Base-by-base conservation (phyloP, 1,284 basidiomycete genomes). In the Exobasidium cylindrosporum region DNA sequence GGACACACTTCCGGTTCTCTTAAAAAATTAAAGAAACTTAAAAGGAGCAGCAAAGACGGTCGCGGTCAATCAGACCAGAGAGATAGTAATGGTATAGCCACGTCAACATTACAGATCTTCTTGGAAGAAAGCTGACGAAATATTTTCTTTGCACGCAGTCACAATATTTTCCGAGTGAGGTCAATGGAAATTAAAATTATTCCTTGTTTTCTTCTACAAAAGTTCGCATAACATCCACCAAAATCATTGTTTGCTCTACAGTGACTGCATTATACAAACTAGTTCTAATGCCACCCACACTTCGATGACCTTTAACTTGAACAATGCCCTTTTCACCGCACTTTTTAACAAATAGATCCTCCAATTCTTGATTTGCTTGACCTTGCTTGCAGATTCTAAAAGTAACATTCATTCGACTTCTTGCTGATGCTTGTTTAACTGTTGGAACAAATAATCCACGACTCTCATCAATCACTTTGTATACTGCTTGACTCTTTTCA, bases 201-300 rank as follows among this genome's bases (percentile, higher is more conserved):
- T n/a, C n/a, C n/a, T n/a, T n/a, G n/a, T n/a, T n/a, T n/a, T 50
- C 13, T 50, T 23, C 21, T 4, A 28, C 26, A 60, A 84, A 84
- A 10, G 75, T 69, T 40, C 79, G 69, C 78, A 86, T 84, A 67
- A 84, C 84, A 7, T 80, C 79, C 53, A 82, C 82, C 28, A 85
- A 71, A 17, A 73, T 77, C 63, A 83, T 65, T 2, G 85, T 83
- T 66, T 92, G 86, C 63, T 91, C 87, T 67, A 93, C 87, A 1
- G 89, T 89, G 65, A 97, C 85, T 7, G 95, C 94, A 68, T 99
- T 99, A 83, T 99, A 99, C 4, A 98, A 82, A 21, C 92, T 96
- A 3, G 90, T 87, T 17, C 96, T 88, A 61, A 96, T 88, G 14
- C 94, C 77, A 65, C 67, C 75, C 45, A 80, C 67, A 21, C 66